Conservation (phyloP, 306 rosid genomes). For the Sindora glabra region DNA sequence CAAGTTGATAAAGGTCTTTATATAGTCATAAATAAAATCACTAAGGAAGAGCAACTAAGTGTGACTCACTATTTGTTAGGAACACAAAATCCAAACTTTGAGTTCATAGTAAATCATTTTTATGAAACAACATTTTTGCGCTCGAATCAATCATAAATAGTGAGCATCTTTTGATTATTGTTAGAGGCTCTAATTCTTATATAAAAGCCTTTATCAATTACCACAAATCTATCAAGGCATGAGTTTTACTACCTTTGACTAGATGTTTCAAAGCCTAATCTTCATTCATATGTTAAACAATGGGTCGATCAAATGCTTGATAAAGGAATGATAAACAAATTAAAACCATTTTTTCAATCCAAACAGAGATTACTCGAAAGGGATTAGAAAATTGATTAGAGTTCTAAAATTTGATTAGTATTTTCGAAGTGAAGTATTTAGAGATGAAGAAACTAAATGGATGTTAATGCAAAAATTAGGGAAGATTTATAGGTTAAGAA, state of each 20-base stretch:
- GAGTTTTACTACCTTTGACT: constrained; percentile 73
- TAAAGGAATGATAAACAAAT: constrained; percentile 56
- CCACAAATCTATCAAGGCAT: constrained; percentile 34
- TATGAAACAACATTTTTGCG: constrained; percentile 26
- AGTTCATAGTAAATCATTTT: constrained; percentile 50
- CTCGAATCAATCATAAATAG: constrained; percentile 32
- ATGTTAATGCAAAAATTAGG: constrained; percentile 20
- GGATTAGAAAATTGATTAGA: constrained; percentile 70
- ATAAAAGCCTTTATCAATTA: constrained; percentile 61
- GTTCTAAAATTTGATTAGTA: constrained; percentile 68
- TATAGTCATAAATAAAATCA: constrained; percentile 66
- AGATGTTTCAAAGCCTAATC: constrained; percentile 44
- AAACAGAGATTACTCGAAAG: constrained; percentile 37
- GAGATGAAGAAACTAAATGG: constrained; percentile 14
- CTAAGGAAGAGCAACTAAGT: constrained; percentile 50
- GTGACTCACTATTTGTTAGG: constrained; percentile 79
- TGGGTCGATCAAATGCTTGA: constrained; percentile 66
- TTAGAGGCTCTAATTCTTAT: constrained; percentile 83
- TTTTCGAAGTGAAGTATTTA: constrained; percentile 29
- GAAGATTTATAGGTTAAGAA: constrained; percentile 48
- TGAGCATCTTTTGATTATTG: constrained; percentile 56
- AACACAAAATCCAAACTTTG: constrained; percentile 30
- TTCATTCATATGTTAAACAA: constrained; percentile 35
- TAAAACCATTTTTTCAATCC: constrained; percentile 40
- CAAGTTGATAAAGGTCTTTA: constrained; percentile 76